A percentile compares a stretch with the other conserved stretches of the same genome.
These are phyloP conservation scores for Syzygium jambos DNA, from an alignment of 345 rosid species.

Conservation along the genomic window DNA sequence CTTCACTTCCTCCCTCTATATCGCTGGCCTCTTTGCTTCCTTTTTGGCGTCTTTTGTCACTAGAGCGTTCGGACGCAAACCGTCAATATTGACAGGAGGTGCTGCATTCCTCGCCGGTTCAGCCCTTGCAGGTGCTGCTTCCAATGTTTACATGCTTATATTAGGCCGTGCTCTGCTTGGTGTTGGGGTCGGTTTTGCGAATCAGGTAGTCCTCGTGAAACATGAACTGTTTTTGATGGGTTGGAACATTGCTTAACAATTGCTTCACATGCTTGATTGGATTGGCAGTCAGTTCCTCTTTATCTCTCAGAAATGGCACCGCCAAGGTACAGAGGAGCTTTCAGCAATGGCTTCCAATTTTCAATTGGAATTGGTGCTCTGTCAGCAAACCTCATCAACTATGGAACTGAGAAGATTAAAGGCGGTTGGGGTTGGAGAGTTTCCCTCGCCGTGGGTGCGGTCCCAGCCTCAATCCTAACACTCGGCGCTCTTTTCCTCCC, in stretches of 20 bases:
- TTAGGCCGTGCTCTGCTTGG: slow-evolving; percentile 67
- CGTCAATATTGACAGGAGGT: slow-evolving; percentile 53
- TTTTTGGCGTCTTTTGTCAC: slow-evolving; percentile 54
- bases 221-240: not conserved
- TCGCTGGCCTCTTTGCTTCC: slow-evolving; percentile 57
- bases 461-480: slow-evolving; percentile 54
- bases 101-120: slow-evolving; percentile 53
- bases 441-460: slow-evolving; percentile 59
- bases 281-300: slow-evolving; percentile 62
- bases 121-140: slow-evolving; percentile 49
- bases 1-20: slow-evolving; percentile 72
- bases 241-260: not conserved
- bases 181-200: slow-evolving; percentile 63
- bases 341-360: slow-evolving; percentile 66
- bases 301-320: slow-evolving; percentile 89
- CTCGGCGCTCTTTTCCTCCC: slow-evolving; percentile 59
- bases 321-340: slow-evolving; percentile 61
- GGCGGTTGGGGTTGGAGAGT: slow-evolving; percentile 72
- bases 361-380: slow-evolving; percentile 52
- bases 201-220: slow-evolving; percentile 36
- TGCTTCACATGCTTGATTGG: not conserved
- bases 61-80: slow-evolving; percentile 49
- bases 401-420: slow-evolving; percentile 49
- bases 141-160: slow-evolving; percentile 46
- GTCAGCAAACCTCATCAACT: slow-evolving; percentile 50